phyloP scores from a whole-genome alignment of 768 basidiomycete genomes.

The Calvatia gigantea region DNA sequence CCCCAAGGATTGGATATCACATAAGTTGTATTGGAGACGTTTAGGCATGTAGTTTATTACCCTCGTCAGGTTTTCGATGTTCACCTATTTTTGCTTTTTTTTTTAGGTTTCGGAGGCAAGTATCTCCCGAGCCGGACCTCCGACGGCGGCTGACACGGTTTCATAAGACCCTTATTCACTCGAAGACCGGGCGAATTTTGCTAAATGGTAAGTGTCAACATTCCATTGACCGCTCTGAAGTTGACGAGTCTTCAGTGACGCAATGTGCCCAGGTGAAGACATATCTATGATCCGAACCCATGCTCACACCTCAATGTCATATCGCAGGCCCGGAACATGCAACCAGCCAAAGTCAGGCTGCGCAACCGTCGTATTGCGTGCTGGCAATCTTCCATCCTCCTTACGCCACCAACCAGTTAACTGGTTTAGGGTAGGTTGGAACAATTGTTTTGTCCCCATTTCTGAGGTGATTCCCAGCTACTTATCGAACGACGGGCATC shows the following conservation, averaged over 20 bases:
- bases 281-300: not conserved
- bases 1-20: conserved; percentile 53
- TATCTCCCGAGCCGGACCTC: not conserved
- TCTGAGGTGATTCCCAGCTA: conserved; percentile 27
- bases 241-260: conserved; percentile 30
- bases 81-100: not conserved
- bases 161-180: conserved; percentile 52
- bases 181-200: conserved; percentile 52
- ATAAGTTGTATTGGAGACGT: conserved; percentile 53
- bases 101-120: conserved; percentile 50
- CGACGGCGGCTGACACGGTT: not conserved
- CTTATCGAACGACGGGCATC: conserved; percentile 54
- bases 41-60: conserved; percentile 41
- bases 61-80: not conserved
- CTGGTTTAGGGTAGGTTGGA: conserved; percentile 9
- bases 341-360: conserved; percentile 30
- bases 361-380: conserved; percentile 51
- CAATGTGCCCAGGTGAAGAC: conserved; percentile 45
- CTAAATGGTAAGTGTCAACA: conserved; percentile 41
- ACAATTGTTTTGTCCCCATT: not conserved
- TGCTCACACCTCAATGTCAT: not conserved
- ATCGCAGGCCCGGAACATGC: conserved; percentile 48
- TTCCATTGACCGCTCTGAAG: not conserved
- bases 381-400: conserved; percentile 50
- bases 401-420: conserved; percentile 10